phyloP scores from a whole-genome alignment of 345 rosid genomes.

The Excoecaria agallocha region DNA sequence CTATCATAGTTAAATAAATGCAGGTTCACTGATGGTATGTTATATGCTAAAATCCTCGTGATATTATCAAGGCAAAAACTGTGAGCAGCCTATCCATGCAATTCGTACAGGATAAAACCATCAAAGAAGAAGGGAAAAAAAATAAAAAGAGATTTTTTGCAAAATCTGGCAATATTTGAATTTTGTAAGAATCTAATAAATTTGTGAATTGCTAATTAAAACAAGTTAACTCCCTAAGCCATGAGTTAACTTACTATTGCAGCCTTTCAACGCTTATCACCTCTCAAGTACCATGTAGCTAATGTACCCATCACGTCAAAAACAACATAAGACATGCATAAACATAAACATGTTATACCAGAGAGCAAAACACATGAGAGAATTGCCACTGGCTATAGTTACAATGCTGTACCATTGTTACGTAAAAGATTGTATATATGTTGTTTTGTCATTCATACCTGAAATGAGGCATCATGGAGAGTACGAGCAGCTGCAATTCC shows the following conservation, averaged over 20 bases:
- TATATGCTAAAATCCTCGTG: not conserved
- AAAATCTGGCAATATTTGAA: not conserved
- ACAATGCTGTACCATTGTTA: not conserved
- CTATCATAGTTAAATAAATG: not conserved
- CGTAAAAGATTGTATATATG: not conserved
- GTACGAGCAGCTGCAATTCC: constrained; percentile 93
- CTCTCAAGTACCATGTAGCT: not conserved
- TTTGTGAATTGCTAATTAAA: not conserved
- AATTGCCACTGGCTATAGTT: no score
- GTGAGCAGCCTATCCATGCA: not conserved
- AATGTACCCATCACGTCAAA: not conserved
- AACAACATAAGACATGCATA: not conserved
- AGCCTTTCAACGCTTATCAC: not conserved
- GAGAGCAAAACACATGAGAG: not conserved
- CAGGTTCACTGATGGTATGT: no score
- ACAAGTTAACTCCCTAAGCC: not conserved
- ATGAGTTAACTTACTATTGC: not conserved
- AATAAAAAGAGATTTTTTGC: no score
- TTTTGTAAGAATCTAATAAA: not conserved
- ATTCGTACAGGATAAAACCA: not conserved
- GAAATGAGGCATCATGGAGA: constrained; percentile 84
- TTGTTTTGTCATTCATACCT: constrained; percentile 36
- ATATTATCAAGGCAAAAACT: not conserved
- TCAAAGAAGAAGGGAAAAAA: not conserved
- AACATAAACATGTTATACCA: not conserved